These are phyloP conservation scores for Ustilago cynodontis DNA, from an alignment of 1,284 basidiomycete species.

Conservation along the genomic window DNA sequence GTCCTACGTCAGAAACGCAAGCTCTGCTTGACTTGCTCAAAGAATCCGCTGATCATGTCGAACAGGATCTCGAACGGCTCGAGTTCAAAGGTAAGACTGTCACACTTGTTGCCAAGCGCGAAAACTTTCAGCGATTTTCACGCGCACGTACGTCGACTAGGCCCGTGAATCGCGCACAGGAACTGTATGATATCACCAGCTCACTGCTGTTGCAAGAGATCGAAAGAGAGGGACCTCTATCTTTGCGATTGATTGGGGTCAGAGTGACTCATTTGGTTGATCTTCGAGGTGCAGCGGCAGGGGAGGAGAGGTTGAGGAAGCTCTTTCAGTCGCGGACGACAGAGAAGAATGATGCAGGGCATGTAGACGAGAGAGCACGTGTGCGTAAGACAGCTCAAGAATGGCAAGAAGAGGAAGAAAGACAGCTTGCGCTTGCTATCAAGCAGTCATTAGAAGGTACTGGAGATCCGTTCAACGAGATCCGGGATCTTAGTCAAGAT, in stretches of 20 bases:
- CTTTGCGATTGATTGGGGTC: slow-evolving; percentile 62
- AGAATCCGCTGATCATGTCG: slow-evolving; percentile 56
- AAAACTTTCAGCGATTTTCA: slow-evolving; percentile 64
- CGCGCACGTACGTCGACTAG: slow-evolving; percentile 45
- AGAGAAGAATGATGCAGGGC: background rate
- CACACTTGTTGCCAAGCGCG: slow-evolving; percentile 62
- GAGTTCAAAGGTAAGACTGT: slow-evolving; percentile 62
- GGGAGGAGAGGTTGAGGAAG: slow-evolving; percentile 39
- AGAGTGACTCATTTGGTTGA: slow-evolving; percentile 58
- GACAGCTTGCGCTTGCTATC: slow-evolving; percentile 50
- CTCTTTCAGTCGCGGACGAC: slow-evolving; percentile 25
- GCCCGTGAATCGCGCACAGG: slow-evolving; percentile 49
- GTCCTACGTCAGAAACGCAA: slow-evolving; percentile 52
- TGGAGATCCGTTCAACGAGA: slow-evolving; percentile 26
- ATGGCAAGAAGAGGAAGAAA: slow-evolving; percentile 45
- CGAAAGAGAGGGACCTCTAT: slow-evolving; percentile 36
- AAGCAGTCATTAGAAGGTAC: slow-evolving; percentile 36
- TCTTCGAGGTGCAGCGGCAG: slow-evolving; percentile 42
- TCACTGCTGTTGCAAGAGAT: slow-evolving; percentile 55
- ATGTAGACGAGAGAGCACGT: background rate
- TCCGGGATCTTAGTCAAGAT: slow-evolving; percentile 42
- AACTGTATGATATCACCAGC: slow-evolving; percentile 55
- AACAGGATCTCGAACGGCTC: slow-evolving; percentile 57
- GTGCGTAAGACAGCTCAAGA: slow-evolving; percentile 27
- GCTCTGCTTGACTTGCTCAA: slow-evolving; percentile 51